Conservation (phyloP, 2,329 filamentous ascomycete species). For the Exophiala sp. region DNA sequence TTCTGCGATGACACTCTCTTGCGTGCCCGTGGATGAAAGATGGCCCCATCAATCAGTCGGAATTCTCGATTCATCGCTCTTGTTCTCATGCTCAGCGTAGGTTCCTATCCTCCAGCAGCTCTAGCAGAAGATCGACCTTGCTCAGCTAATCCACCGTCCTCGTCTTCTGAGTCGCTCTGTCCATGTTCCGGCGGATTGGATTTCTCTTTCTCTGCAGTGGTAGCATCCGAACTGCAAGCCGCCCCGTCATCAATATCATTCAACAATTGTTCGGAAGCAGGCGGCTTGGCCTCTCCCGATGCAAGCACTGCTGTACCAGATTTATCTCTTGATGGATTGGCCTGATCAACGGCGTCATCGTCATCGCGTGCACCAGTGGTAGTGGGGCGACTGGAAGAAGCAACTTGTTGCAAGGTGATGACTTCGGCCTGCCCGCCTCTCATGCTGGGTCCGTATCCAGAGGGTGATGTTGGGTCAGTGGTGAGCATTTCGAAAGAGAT, state of each 20-base stretch:
- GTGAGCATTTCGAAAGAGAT: slow-evolving; percentile 13
- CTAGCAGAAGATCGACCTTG: slow-evolving; percentile 9
- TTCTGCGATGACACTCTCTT: slow-evolving; percentile 7
- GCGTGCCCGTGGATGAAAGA: slow-evolving; percentile 12
- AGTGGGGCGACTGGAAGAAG: background rate
- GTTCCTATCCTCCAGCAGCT: slow-evolving; percentile 5
- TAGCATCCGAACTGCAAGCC: no score
- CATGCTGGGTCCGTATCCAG: slow-evolving; percentile 1
- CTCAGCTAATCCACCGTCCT: background rate
- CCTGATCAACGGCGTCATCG: background rate
- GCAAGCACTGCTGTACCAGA: no score
- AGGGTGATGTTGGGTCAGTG: background rate
- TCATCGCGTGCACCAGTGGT: background rate
- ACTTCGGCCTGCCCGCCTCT: slow-evolving; percentile 13
- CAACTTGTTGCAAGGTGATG: slow-evolving; percentile 6
- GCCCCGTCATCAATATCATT: no score
- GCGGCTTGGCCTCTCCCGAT: no score
- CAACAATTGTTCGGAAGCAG: no score
- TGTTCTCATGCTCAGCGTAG: slow-evolving; percentile 12
- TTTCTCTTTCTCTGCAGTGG: no score
- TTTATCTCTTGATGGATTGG: background rate
- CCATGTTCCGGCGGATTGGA: background rate
- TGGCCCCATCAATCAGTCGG: slow-evolving; percentile 23
- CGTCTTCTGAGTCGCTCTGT: background rate
- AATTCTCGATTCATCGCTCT: slow-evolving; percentile 23